A percentile compares a stretch with the other conserved stretches of the same genome.
Conservation (phyloP, 768 basidiomycete species). For the Boletus patriciae region DNA sequence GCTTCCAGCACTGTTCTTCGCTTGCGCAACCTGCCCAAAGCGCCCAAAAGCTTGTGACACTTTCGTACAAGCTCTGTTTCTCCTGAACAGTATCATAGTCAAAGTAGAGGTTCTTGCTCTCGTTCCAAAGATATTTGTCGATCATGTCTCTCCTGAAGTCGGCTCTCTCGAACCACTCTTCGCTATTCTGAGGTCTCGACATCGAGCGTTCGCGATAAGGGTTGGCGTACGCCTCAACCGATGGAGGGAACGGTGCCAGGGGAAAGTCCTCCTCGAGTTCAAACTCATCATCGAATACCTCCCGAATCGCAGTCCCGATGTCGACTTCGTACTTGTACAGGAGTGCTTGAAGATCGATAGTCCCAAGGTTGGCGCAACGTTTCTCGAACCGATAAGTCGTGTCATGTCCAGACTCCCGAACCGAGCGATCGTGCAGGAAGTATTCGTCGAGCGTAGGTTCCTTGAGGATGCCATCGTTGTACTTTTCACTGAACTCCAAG, state of each 20-base stretch:
- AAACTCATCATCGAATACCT: constrained; percentile 91
- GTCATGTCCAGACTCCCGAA: constrained; percentile 95
- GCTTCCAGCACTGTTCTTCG: constrained; percentile 90
- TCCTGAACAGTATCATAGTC: constrained; percentile 94
- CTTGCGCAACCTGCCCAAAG: constrained; percentile 98
- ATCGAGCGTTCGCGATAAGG: constrained; percentile 59
- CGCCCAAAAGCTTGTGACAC: constrained; percentile 95
- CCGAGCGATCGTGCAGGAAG: constrained; percentile 94
- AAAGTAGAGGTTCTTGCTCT: constrained; percentile 90
- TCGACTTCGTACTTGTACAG: constrained; percentile 99
- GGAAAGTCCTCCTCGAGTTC: constrained; percentile 92
- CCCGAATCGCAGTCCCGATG: constrained; percentile 95
- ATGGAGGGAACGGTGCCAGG: constrained; percentile 89
- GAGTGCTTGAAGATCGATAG: constrained; percentile 92
- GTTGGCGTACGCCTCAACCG: constrained; percentile 65
- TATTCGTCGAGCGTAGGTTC: constrained; percentile 95
- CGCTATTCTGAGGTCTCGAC: constrained; percentile 64
- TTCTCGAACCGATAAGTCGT: constrained; percentile 98
- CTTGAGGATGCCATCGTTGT: constrained; percentile 79
- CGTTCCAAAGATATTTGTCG: constrained; percentile 96
- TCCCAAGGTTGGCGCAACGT: constrained; percentile 94
- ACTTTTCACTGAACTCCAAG: constrained; percentile 94
- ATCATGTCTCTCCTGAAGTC: constrained; percentile 81
- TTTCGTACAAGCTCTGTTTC: constrained; percentile 93
- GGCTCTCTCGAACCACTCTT: constrained; percentile 93